Evolutionary conservation across 257 asterid species (phyloP).

Genomic region (Handroanthus guayacan): DNA sequence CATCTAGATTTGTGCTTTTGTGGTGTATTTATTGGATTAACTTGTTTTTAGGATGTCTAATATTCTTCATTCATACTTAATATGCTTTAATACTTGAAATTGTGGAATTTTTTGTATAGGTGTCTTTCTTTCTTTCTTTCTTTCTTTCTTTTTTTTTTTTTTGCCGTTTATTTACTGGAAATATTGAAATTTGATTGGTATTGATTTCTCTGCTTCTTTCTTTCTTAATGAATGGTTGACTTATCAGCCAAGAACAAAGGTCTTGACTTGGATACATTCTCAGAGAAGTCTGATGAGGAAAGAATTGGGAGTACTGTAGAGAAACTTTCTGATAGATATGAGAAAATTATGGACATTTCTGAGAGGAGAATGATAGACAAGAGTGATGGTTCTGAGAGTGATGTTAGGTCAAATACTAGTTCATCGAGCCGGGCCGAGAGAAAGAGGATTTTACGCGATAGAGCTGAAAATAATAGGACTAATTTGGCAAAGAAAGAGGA

Average conservation of each 20-base stretch:
- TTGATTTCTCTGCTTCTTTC: slow-evolving; percentile 26
- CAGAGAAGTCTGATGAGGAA: slow-evolving; percentile 66
- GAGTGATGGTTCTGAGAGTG: slow-evolving; percentile 62
- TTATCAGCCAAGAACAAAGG: slow-evolving; percentile 67
- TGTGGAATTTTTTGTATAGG: neutral
- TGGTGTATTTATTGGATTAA: neutral
- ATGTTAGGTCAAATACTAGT: slow-evolving; percentile 58
- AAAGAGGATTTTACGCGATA: slow-evolving; percentile 45
- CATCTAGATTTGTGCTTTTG: slow-evolving; percentile 33
- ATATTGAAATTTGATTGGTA: slow-evolving; percentile 23
- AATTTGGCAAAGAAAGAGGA: slow-evolving; percentile 34
- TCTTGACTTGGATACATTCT: slow-evolving; percentile 61
- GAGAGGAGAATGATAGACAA: slow-evolving; percentile 48
- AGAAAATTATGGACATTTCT: slow-evolving; percentile 42
- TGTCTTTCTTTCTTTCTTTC: neutral
- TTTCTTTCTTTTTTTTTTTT: neutral
- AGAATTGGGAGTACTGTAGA: slow-evolving; percentile 40
- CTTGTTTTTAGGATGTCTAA: slow-evolving; percentile 20
- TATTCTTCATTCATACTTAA: slow-evolving; percentile 17
- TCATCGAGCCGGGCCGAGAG: slow-evolving; percentile 62
- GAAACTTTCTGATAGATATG: slow-evolving; percentile 53
- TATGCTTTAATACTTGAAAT: slow-evolving; percentile 18
- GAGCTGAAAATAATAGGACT: slow-evolving; percentile 45
- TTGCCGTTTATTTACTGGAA: slow-evolving; percentile 8
- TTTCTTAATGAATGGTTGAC: slow-evolving; percentile 45